Conservation (phyloP, 768 basidiomycete genomes). For the Suillus plorans region DNA sequence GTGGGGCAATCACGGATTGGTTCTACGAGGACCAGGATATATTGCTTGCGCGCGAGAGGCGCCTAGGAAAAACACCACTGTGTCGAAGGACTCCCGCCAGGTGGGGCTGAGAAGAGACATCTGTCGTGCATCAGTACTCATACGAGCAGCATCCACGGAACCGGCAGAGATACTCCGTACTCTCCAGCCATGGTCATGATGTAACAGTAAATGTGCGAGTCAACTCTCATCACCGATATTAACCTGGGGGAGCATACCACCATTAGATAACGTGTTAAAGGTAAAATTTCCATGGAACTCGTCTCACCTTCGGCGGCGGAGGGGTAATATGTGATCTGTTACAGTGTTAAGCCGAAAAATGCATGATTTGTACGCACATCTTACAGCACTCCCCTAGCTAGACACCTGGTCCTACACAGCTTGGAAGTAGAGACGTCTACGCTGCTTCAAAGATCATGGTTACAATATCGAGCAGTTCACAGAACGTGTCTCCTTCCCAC, state of each 20-base stretch:
- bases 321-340: background rate
- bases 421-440: background rate
- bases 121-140: background rate
- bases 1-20: background rate
- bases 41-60: background rate
- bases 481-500: background rate
- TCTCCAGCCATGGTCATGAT: background rate
- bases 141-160: background rate
- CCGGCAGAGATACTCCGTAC: background rate
- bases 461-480: background rate
- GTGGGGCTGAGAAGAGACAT: background rate
- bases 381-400: background rate
- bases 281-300: background rate
- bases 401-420: background rate
- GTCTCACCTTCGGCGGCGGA: background rate
- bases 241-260: background rate
- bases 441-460: background rate
- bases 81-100: background rate
- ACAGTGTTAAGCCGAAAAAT: background rate
- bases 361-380: background rate
- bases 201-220: background rate
- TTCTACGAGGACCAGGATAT: background rate
- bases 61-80: background rate
- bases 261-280: background rate
- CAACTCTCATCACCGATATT: background rate